Evolutionary conservation across 768 basidiomycete genomes (phyloP), one percentile per base, ranked within the genome.

Genomic region (Mycena maculata): DNA sequence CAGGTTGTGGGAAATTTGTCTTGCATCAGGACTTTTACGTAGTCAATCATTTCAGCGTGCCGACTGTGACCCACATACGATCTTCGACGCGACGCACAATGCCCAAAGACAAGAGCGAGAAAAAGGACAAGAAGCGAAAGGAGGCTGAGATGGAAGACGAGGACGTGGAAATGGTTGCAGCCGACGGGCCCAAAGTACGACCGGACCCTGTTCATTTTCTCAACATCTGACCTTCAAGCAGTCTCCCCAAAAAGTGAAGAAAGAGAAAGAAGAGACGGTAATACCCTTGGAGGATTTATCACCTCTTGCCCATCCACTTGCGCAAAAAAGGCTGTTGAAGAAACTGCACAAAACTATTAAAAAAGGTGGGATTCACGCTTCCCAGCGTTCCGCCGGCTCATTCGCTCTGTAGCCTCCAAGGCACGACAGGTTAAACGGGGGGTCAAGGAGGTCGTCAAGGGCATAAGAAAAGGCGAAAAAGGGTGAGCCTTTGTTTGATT

Each of bases 391-490:
- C 23, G 41, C 16, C 53, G 30, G 22, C 12, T 74, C 55, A 71
- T 47, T 30, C 45, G 48, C 23, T 23, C 47, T 52, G 28, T 73
- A 97, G 95, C 98, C 20, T 96, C 96, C 27, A 98, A 97, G 78
- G 90, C 90, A 42, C 89, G 97, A 65, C 96, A 98, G 79, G 92
- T 99, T 33, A 98, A 98, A 83, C 89, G 98, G 48, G 98, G 98
- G 42, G 97, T 99, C 52, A 99, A 99, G 80, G 98, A 99, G 79
- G 94, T 99, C 36, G 95, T 98, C 47, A 99, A 99, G 79, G 95
- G 95, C 4, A 92, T 99, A 44, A 87, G 96, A 59, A 99, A 99
- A 77, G 96, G 96, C 64, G 97, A 99, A 78, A 95, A 93, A 84
- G 98, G 98, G 95, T 91, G 73, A 66, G 91, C 82, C 20, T 47